Base-by-base conservation (phyloP, 345 rosid genomes). In the Capsella bursapastoris region DNA sequence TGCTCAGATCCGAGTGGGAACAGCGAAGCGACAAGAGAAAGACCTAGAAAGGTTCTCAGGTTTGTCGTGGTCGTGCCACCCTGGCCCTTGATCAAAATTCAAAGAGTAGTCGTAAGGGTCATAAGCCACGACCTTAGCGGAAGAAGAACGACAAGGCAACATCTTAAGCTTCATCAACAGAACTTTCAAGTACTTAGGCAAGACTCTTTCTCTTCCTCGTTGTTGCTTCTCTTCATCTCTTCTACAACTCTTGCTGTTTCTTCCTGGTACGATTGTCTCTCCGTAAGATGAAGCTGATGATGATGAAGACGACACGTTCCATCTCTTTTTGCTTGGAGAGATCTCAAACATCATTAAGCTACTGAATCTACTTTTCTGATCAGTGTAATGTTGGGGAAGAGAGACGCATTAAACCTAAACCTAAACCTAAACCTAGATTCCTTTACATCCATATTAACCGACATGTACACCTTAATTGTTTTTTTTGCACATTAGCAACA, bases 21-120 rank as follows among this genome's bases (percentile, higher is more conserved):
- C 80, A 55, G 92, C 86, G 51, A 71, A 88, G 14, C 92, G 86
- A 27, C 80, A 83, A 16, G 92, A 84, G 75, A 87, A 87, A 28
- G 92, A 86, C 28, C 89, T 75, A 18, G 74, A 31, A 37, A 84
- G 79, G 70, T 79, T 81, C 44, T 87, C 89, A 0, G 89, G 87
- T 58, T 86, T 77, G 2, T 84, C 88, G 0, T 85, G 84, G 25
- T 87, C 80, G 1, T 71, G 18, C 84, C 79, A 73, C 18, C 78
- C 85, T 13, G 73, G 66, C 32, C 91, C 92, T 37, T 81, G 82
- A 74, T 87, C 92, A 35, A 87, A 87, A 62, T 87, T 87, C 86
- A 82, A 82, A 57, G 77, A 66, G 55, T 86, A 87, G 16, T 77
- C 82, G 2, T 60, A 59, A 8, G 78, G 86, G 28, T 83, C 88